Conservation (phyloP, 2,329 filamentous ascomycete species). For the Bisporella sp. region DNA sequence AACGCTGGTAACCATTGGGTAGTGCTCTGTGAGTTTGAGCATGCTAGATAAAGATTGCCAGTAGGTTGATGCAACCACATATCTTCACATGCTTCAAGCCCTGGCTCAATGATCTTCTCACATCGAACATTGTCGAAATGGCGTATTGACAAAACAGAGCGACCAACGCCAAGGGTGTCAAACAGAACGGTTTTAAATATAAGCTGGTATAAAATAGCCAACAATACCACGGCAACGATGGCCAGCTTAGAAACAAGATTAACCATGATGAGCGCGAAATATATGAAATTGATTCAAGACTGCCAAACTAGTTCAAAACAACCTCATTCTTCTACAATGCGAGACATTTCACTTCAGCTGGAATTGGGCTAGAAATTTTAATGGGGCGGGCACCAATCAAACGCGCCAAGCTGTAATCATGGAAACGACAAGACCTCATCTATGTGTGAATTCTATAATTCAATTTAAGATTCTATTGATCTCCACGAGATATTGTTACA, state of each 20-base stretch:
- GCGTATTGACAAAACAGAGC: slow-evolving; percentile 24
- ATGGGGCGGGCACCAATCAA: too few relatives aligned
- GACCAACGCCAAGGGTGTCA: slow-evolving; percentile 24
- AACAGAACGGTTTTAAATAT: slow-evolving; percentile 25
- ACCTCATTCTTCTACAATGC: too few relatives aligned
- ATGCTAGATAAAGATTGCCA: slow-evolving; percentile 23
- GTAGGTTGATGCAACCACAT: slow-evolving; percentile 24
- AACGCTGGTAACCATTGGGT: slow-evolving; percentile 22
- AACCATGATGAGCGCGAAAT: background rate
- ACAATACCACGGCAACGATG: slow-evolving; percentile 12
- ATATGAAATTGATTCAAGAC: too few relatives aligned
- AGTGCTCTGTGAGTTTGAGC: slow-evolving; percentile 17
- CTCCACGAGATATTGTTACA: too few relatives aligned
- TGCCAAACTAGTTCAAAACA: too few relatives aligned
- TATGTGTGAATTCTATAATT: too few relatives aligned
- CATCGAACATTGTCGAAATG: slow-evolving; percentile 25
- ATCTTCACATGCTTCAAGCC: slow-evolving; percentile 24
- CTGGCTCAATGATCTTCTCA: slow-evolving; percentile 17
- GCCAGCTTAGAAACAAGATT: slow-evolving; percentile 11
- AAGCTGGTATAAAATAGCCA: slow-evolving; percentile 26
- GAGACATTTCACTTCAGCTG: too few relatives aligned
- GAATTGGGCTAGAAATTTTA: too few relatives aligned
- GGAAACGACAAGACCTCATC: too few relatives aligned
- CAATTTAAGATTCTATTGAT: too few relatives aligned
- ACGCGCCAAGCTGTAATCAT: too few relatives aligned